Evolutionary conservation across 1,284 basidiomycete species (phyloP).

Genomic region (Rhodotorula sp.): DNA sequence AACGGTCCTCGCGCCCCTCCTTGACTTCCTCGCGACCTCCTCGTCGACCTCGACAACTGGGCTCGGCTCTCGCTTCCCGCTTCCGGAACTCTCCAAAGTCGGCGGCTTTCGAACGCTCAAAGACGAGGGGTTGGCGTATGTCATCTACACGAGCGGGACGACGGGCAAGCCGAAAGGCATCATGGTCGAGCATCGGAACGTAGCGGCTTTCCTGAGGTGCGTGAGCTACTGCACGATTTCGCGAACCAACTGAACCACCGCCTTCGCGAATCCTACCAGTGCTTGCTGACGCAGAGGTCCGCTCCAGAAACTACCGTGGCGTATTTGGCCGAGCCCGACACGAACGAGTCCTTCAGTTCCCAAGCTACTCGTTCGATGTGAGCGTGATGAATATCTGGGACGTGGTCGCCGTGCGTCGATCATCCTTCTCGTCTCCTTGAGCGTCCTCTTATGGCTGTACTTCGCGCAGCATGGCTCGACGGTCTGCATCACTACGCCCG

Average conservation of each 20-base stretch:
- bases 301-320: constrained; percentile 38
- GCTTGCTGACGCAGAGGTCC: background rate
- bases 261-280: background rate
- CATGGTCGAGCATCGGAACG: constrained; percentile 39
- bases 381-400: constrained; percentile 45
- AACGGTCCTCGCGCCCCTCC: constrained; percentile 4
- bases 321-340: constrained; percentile 37
- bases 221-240: background rate
- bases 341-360: constrained; percentile 42
- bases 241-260: background rate
- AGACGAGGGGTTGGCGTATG: constrained; percentile 34
- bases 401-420: constrained; percentile 28
- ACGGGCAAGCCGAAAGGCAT: constrained; percentile 43
- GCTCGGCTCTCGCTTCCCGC: constrained; percentile 3
- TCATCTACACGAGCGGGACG: constrained; percentile 43
- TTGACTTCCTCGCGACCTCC: background rate
- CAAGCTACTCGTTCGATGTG: constrained; percentile 43
- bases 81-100: background rate
- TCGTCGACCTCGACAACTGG: background rate
- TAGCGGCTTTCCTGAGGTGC: constrained; percentile 37
- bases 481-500: constrained; percentile 39
- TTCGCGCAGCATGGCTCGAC: constrained; percentile 39
- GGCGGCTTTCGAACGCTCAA: background rate
- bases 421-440: too few species aligned
- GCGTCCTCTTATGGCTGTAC: background rate